These are phyloP conservation scores for Phaffomyces antillensis DNA, from an alignment of 805 yeast species.

Conservation along the genomic window DNA sequence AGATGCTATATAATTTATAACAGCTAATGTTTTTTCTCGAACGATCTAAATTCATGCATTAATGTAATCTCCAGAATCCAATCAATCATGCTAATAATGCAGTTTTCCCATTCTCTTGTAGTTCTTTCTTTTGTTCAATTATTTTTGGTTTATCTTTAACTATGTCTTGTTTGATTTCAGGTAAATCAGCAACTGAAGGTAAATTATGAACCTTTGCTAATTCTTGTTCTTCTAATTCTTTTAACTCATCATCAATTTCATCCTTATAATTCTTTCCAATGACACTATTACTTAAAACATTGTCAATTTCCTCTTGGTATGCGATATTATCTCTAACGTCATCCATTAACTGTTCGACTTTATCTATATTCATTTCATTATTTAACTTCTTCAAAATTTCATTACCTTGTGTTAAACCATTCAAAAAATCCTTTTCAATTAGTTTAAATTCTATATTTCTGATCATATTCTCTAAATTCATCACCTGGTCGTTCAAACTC, in stretches of 20 bases:
- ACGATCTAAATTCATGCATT: too few species aligned
- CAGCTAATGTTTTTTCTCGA: too few species aligned
- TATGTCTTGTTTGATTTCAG: conserved; percentile 1
- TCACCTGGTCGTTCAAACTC: conserved; percentile 71
- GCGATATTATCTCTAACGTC: conserved; percentile 75
- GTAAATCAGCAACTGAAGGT: conserved; percentile 4
- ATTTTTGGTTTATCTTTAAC: not conserved
- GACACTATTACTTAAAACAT: conserved; percentile 34
- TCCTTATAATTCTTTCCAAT: conserved; percentile 52
- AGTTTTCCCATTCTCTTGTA: not conserved
- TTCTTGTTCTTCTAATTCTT: conserved; percentile 78
- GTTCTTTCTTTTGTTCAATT: not conserved
- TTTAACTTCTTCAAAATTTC: conserved; percentile 68
- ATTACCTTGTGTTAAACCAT: conserved; percentile 78
- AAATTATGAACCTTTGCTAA: conserved; percentile 26
- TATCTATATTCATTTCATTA: conserved; percentile 66
- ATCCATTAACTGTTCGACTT: conserved; percentile 78
- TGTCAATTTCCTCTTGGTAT: conserved; percentile 69
- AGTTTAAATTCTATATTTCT: conserved; percentile 81
- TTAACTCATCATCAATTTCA: conserved; percentile 92
- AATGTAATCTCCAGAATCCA: too few species aligned
- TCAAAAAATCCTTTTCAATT: conserved; percentile 77
- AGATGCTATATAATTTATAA: too few species aligned
- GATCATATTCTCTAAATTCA: conserved; percentile 71
- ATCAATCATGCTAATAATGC: conserved; percentile 2